Evolutionary conservation across 2,329 filamentous ascomycete genomes (phyloP).

Genomic region (Aureobasidium namibiae): DNA sequence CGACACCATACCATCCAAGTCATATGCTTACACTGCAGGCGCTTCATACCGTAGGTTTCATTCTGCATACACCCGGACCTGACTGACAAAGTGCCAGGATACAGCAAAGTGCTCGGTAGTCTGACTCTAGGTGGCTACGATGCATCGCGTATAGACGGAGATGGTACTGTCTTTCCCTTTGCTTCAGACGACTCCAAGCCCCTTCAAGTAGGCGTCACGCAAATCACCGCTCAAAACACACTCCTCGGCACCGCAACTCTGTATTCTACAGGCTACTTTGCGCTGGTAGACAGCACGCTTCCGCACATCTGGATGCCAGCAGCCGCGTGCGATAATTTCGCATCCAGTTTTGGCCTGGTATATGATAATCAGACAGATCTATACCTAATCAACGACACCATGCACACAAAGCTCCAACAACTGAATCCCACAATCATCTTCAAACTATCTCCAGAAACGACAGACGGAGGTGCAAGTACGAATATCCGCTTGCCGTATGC

Average conservation of each 20-base stretch:
- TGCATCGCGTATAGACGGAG: slow-evolving; percentile 50
- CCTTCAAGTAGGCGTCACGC: slow-evolving; percentile 51
- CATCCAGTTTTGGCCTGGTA: slow-evolving; percentile 28
- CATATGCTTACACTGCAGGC: slow-evolving; percentile 36
- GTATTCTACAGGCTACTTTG: slow-evolving; percentile 33
- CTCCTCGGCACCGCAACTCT: slow-evolving; percentile 28
- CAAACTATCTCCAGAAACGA: slow-evolving; percentile 30
- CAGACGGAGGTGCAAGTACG: slow-evolving; percentile 30
- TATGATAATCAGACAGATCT: slow-evolving; percentile 29
- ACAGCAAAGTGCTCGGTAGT: slow-evolving; percentile 31
- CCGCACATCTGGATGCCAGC: slow-evolving; percentile 34
- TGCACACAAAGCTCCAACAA: slow-evolving; percentile 24
- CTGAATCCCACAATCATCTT: slow-evolving; percentile 38
- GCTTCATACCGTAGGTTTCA: slow-evolving; percentile 19
- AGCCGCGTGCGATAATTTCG: slow-evolving; percentile 27
- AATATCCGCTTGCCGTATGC: slow-evolving; percentile 40
- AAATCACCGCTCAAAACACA: slow-evolving; percentile 25
- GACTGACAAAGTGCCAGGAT: slow-evolving; percentile 25
- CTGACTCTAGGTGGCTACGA: slow-evolving; percentile 67
- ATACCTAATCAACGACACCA: slow-evolving; percentile 31
- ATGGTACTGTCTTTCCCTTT: slow-evolving; percentile 52
- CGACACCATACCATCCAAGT: slow-evolving; percentile 28
- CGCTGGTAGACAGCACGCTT: slow-evolving; percentile 35
- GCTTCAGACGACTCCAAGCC: slow-evolving; percentile 47
- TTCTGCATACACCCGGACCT: background rate